Evolutionary conservation across 2,329 filamentous ascomycete species (phyloP).

Genomic region (Sporothrix phasma): DNA sequence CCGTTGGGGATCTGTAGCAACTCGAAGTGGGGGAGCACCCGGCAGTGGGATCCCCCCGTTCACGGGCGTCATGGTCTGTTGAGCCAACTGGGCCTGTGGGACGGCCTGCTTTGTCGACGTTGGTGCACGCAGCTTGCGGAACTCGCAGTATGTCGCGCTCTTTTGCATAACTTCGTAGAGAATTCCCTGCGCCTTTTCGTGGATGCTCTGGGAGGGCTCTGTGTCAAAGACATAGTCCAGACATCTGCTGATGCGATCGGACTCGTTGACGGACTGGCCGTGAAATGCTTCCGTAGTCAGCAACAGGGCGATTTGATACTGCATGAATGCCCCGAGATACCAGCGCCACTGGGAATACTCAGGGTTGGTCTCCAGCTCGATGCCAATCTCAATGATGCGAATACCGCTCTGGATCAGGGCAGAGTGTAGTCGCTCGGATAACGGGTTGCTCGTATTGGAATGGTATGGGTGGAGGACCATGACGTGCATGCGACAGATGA

Average conservation of each 20-base stretch:
- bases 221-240: conserved; percentile 63
- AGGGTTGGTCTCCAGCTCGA: conserved; percentile 35
- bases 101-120: conserved; percentile 33
- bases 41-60: not conserved
- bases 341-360: conserved; percentile 52
- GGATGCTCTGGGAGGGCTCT: conserved; percentile 33
- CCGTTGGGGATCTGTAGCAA: not conserved
- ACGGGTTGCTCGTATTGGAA: conserved; percentile 31
- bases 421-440: conserved; percentile 54
- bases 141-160: conserved; percentile 47
- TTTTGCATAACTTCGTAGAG: conserved; percentile 53
- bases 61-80: not conserved
- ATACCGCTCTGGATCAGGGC: conserved; percentile 54
- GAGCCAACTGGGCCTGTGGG: conserved; percentile 25
- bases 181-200: conserved; percentile 50
- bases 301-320: conserved; percentile 61
- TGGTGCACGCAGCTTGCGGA: conserved; percentile 48
- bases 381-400: conserved; percentile 38
- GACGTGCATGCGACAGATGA: conserved; percentile 53
- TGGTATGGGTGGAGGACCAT: conserved; percentile 62
- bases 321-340: conserved; percentile 62
- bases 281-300: conserved; percentile 58
- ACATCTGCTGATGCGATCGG: conserved; percentile 58
- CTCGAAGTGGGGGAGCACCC: not conserved
- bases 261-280: conserved; percentile 45